A percentile compares a stretch with the other conserved stretches of the same genome.
phyloP scores from a whole-genome alignment of 257 asterid genomes.

The Haberlea rhodopensis region DNA sequence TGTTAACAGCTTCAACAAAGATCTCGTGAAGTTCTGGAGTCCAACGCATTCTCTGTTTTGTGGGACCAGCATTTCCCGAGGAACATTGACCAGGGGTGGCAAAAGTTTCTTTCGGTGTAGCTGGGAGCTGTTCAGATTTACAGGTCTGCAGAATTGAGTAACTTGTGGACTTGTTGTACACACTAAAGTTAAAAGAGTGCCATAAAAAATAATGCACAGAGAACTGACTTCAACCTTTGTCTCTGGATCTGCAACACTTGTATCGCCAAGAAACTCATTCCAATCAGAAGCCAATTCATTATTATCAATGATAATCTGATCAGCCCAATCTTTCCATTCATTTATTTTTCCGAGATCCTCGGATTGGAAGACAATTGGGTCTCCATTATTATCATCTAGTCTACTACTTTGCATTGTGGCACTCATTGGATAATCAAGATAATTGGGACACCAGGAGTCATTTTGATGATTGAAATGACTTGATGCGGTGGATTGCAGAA shows the following conservation, averaged over 20 bases:
- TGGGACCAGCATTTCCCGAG: conserved; percentile 42
- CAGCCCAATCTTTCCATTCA: conserved; percentile 77
- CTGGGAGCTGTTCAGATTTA: conserved; percentile 28
- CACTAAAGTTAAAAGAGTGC: background rate
- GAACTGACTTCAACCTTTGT: conserved; percentile 35
- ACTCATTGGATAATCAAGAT: conserved; percentile 45
- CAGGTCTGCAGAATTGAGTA: conserved; percentile 32
- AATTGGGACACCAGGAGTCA: conserved; percentile 58
- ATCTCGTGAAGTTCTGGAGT: conserved; percentile 92
- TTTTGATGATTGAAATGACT: conserved; percentile 41
- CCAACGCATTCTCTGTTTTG: conserved; percentile 91
- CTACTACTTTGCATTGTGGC: conserved; percentile 38
- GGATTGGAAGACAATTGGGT: conserved; percentile 28
- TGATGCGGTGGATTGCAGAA: conserved; percentile 54
- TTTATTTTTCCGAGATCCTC: conserved; percentile 45
- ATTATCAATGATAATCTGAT: conserved; percentile 52
- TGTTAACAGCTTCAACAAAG: conserved; percentile 81
- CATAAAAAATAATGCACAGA: background rate
- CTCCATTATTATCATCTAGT: conserved; percentile 32
- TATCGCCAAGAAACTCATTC: conserved; percentile 61
- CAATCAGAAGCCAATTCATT: conserved; percentile 57
- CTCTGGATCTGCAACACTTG: conserved; percentile 42
- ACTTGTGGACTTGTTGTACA: conserved; percentile 29
- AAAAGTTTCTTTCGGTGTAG: conserved; percentile 37
- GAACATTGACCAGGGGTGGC: conserved; percentile 35